Percentiles rank a stretch among this genome's conserved stretches.
These are phyloP conservation scores for Bolboschoenoplectus hybrid DNA, from an alignment of 202 grass and related monocot genomes.

Conservation along the genomic window DNA sequence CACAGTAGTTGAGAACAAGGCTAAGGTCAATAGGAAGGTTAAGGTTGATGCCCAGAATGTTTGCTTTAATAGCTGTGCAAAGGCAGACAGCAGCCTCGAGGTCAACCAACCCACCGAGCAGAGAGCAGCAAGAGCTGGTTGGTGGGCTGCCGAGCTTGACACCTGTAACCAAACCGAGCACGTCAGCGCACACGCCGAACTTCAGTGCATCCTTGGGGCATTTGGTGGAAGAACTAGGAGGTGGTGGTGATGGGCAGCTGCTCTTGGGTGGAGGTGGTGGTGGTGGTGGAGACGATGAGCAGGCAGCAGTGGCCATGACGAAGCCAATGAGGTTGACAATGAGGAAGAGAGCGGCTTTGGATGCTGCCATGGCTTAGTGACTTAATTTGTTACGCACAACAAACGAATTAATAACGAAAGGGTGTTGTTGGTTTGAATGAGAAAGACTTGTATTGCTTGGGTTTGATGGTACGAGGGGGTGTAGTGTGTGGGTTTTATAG, in stretches of 20 bases:
- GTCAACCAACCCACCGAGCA: constrained; percentile 55
- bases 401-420: not conserved
- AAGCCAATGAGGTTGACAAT: constrained; percentile 19
- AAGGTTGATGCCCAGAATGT: constrained; percentile 63
- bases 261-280: not conserved
- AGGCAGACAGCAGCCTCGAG: constrained; percentile 77
- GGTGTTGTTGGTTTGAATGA: constrained; percentile 3
- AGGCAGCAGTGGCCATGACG: constrained; percentile 28
- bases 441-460: not conserved
- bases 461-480: not conserved
- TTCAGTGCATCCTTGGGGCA: constrained; percentile 62
- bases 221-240: constrained; percentile 23
- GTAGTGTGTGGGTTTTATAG: constrained; percentile 29
- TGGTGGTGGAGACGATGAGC: constrained; percentile 36
- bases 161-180: constrained; percentile 50
- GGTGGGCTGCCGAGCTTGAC: constrained; percentile 41
- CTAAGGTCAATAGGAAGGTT: constrained; percentile 62
- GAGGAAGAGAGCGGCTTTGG: constrained; percentile 16
- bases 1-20: constrained; percentile 73
- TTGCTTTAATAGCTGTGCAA: constrained; percentile 71
- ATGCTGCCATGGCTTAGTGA: constrained; percentile 8
- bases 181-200: constrained; percentile 58
- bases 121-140: constrained; percentile 54
- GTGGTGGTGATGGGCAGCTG: not conserved
- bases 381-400: not conserved